phyloP scores from a whole-genome alignment of 2,329 filamentous ascomycete species.

The Xylaria arbuscula region DNA sequence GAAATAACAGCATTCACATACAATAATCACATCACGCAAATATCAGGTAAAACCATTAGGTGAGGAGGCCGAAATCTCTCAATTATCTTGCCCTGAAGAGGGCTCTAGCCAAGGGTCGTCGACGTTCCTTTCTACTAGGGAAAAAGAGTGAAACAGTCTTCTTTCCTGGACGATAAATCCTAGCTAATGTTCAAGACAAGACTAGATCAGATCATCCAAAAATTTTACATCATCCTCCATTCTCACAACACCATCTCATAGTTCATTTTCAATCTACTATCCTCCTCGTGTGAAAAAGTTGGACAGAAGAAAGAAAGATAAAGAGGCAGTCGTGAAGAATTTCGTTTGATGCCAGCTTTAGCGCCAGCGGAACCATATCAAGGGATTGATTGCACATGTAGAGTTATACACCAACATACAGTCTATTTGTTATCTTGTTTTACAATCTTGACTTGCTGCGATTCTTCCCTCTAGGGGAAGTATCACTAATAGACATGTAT shows the following conservation, averaged over 20 bases:
- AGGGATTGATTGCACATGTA: slow-evolving; percentile 14
- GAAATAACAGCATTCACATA: slow-evolving; percentile 18
- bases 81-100: slow-evolving; percentile 45
- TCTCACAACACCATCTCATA: slow-evolving; percentile 8
- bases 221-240: slow-evolving; percentile 30
- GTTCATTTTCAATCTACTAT: slow-evolving; percentile 18
- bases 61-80: slow-evolving; percentile 47
- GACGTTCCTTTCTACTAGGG: slow-evolving; percentile 28
- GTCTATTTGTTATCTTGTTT: slow-evolving; percentile 28
- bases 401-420: slow-evolving; percentile 31
- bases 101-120: slow-evolving; percentile 40
- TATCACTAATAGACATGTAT: slow-evolving; percentile 12
- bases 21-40: slow-evolving; percentile 21
- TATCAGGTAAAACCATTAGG: neutral
- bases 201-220: slow-evolving; percentile 37
- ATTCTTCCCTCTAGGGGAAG: neutral
- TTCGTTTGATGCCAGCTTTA: slow-evolving; percentile 35
- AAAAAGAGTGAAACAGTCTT: slow-evolving; percentile 22
- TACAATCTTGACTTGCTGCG: slow-evolving; percentile 20
- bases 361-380: slow-evolving; percentile 41
- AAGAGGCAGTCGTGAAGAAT: slow-evolving; percentile 24
- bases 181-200: slow-evolving; percentile 38
- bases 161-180: slow-evolving; percentile 33
- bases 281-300: slow-evolving; percentile 11
- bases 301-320: slow-evolving; percentile 13